These are phyloP conservation scores for Casaregolazyma suthepensis DNA, from an alignment of 1,139 yeast species.

Conservation along the genomic window DNA sequence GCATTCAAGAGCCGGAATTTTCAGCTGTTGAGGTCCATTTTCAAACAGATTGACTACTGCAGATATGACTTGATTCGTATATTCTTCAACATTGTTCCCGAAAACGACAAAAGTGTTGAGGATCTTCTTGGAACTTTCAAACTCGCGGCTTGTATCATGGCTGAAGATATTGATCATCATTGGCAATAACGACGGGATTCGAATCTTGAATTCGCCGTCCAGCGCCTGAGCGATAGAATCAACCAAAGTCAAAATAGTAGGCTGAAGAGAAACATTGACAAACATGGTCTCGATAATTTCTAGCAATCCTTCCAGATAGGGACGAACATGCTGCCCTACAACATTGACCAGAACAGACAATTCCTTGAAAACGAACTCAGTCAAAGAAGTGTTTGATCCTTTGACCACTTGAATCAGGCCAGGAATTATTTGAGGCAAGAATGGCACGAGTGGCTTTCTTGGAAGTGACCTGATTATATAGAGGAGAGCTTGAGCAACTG, in stretches of 20 bases:
- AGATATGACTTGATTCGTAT: conserved; percentile 78
- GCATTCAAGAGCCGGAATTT: conserved; percentile 75
- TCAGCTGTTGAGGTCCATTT: conserved; percentile 49
- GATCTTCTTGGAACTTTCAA: conserved; percentile 67
- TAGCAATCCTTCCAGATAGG: conserved; percentile 73
- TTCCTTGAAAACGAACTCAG: conserved; percentile 87
- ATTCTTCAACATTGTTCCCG: conserved; percentile 84
- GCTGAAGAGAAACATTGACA: conserved; percentile 59
- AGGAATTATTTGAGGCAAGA: conserved; percentile 79
- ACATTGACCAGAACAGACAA: conserved; percentile 71
- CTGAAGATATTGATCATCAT: conserved; percentile 72
- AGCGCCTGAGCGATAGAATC: conserved; percentile 82
- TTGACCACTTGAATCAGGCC: conserved; percentile 84
- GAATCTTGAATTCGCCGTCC: conserved; percentile 86
- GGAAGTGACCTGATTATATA: conserved; percentile 87
- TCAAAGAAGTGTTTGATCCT: conserved; percentile 71
- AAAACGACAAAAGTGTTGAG: conserved; percentile 83
- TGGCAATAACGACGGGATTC: conserved; percentile 72
- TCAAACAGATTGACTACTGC: conserved; percentile 78
- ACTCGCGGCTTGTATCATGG: conserved; percentile 55
- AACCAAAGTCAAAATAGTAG: conserved; percentile 70
- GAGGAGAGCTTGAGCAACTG: conserved; percentile 87
- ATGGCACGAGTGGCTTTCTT: conserved; percentile 69
- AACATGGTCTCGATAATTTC: conserved; percentile 72
- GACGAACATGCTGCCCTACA: conserved; percentile 86